A percentile compares a stretch with the other conserved stretches of the same genome.
These are phyloP conservation scores for Sanghuangporus sanghuang DNA, from an alignment of 1,284 basidiomycete species.

Conservation along the genomic window DNA sequence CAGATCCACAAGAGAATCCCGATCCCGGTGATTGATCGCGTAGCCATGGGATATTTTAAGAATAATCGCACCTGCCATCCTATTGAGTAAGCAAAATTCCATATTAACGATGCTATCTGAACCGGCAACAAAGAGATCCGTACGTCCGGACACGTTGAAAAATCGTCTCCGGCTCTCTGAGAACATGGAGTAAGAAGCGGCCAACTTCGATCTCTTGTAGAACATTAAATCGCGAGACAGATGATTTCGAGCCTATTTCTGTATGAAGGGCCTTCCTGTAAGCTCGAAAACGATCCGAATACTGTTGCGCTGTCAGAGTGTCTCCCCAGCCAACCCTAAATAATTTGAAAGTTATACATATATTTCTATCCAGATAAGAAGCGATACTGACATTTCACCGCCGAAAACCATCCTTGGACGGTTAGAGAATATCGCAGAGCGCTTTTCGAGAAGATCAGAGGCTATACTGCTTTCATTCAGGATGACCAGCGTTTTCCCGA, in stretches of 20 bases:
- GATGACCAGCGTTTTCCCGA: conserved; percentile 39
- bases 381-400: conserved; percentile 5
- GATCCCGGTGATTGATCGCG: conserved; percentile 21
- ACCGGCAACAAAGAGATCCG: not conserved
- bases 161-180: not conserved
- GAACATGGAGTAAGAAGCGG: conserved; percentile 7
- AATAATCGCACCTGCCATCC: conserved; percentile 27
- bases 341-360: not conserved
- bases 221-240: conserved; percentile 6
- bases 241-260: conserved; percentile 1
- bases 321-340: conserved; percentile 6
- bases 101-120: not conserved
- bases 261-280: conserved; percentile 7
- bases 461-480: conserved; percentile 36
- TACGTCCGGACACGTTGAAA: conserved; percentile 11
- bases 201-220: conserved; percentile 11
- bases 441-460: conserved; percentile 41
- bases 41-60: conserved; percentile 31
- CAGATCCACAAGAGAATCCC: conserved; percentile 24
- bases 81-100: conserved; percentile 14
- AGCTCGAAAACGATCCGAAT: not conserved
- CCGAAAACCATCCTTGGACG: conserved; percentile 26
- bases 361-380: too few relatives aligned
- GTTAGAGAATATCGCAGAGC: conserved; percentile 44
- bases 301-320: not conserved